Conservation (phyloP, 306 rosid species). For the Prunus armeniaca region DNA sequence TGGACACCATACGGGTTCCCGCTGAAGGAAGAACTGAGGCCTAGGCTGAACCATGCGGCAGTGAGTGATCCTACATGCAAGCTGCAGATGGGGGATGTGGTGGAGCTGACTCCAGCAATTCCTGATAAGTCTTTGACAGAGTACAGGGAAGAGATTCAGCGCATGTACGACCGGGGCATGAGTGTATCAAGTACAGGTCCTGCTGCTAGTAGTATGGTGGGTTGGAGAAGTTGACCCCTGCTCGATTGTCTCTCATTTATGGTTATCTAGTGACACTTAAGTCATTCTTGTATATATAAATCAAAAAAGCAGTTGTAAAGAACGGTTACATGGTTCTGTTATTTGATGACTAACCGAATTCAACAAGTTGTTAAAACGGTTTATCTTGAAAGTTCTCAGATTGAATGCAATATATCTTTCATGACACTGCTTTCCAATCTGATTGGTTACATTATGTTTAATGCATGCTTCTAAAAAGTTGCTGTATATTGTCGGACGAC, state of each 20-base stretch:
- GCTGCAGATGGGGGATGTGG: slow-evolving; percentile 94
- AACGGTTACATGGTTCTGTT: slow-evolving; percentile 27
- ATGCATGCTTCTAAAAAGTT: background rate
- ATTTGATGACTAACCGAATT: slow-evolving; percentile 40
- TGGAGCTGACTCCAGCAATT: slow-evolving; percentile 80
- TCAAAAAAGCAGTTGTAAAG: slow-evolving; percentile 41
- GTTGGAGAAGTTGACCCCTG: slow-evolving; percentile 54
- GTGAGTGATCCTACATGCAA: slow-evolving; percentile 67
- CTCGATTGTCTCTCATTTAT: background rate
- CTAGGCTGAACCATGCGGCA: slow-evolving; percentile 70
- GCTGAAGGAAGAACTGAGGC: slow-evolving; percentile 87
- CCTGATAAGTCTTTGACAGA: slow-evolving; percentile 71
- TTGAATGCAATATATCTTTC: background rate
- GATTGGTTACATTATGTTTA: too few species aligned
- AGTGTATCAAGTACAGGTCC: slow-evolving; percentile 47
- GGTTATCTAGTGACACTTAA: slow-evolving; percentile 17
- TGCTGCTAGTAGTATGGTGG: slow-evolving; percentile 50
- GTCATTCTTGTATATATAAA: slow-evolving; percentile 33
- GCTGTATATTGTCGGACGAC: background rate
- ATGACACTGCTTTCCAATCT: too few species aligned
- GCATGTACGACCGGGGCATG: slow-evolving; percentile 78
- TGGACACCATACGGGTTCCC: slow-evolving; percentile 76
- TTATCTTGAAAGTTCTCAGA: background rate
- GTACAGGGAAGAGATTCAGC: slow-evolving; percentile 92
- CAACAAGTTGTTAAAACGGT: slow-evolving; percentile 32